Evolutionary conservation across 345 rosid genomes (phyloP).

Genomic region (Euphorbia pulcherrima): DNA sequence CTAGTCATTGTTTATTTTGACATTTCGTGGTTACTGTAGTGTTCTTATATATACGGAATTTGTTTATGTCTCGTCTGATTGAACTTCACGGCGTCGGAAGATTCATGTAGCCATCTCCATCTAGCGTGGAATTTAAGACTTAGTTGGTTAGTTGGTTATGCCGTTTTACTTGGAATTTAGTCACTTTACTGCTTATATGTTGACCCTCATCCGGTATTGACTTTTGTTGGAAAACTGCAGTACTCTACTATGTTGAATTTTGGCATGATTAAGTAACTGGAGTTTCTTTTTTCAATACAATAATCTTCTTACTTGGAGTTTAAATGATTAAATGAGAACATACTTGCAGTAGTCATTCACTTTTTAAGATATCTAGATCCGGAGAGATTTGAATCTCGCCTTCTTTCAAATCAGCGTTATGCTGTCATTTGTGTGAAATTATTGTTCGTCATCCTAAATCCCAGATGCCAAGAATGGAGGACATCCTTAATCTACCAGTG

Average conservation of each 20-base stretch:
- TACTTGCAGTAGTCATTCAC: not conserved
- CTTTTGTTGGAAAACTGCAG: not conserved
- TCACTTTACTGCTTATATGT: not conserved
- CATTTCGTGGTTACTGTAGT: not conserved
- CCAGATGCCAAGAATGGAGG: constrained; percentile 58
- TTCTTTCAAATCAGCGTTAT: not conserved
- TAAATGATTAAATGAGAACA: not conserved
- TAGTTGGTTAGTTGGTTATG: too few relatives aligned
- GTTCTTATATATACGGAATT: not conserved
- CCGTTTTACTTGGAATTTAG: not conserved
- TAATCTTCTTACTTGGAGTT: not conserved
- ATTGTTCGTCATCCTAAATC: not conserved
- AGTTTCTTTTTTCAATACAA: not conserved
- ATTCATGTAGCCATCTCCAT: too few relatives aligned
- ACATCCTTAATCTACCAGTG: constrained; percentile 46
- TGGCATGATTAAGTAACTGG: not conserved
- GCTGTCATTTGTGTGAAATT: not conserved
- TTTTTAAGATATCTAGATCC: not conserved
- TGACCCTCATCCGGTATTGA: not conserved
- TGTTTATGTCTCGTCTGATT: too few relatives aligned
- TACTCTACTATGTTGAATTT: not conserved
- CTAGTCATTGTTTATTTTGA: not conserved
- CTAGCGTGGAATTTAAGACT: too few relatives aligned
- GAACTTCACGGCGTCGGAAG: too few relatives aligned
- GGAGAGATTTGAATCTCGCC: not conserved